Conservation (phyloP, 2,329 filamentous ascomycete genomes). For the Aureobasidium sp. region DNA sequence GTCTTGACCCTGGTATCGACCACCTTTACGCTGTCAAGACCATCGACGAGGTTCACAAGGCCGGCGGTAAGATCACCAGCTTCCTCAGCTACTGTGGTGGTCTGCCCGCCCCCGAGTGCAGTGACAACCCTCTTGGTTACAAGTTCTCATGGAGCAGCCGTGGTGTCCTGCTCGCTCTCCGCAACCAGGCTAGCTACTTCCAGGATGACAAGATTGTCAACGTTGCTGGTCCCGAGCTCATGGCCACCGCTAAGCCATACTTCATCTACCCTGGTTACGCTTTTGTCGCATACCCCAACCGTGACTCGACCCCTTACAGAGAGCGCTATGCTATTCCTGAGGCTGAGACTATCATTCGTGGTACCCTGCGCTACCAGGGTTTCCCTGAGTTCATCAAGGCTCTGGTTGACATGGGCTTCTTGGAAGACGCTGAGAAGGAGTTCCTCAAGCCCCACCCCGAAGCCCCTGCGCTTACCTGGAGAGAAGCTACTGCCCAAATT, state of each 20-base stretch:
- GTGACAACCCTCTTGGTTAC: constrained; percentile 86
- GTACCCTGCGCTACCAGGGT: constrained; percentile 77
- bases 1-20: constrained; percentile 65
- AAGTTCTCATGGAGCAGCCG: constrained; percentile 75
- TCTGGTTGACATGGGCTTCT: constrained; percentile 84
- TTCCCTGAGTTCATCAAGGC: constrained; percentile 87
- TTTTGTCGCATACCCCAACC: constrained; percentile 89
- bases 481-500: constrained; percentile 73
- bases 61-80: constrained; percentile 73
- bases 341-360: constrained; percentile 76
- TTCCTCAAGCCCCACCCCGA: constrained; percentile 53
- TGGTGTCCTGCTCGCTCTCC: constrained; percentile 78
- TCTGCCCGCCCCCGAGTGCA: constrained; percentile 59
- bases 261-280: constrained; percentile 81
- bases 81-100: constrained; percentile 86
- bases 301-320: constrained; percentile 79
- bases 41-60: constrained; percentile 79
- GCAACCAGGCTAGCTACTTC: constrained; percentile 79
- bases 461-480: constrained; percentile 56
- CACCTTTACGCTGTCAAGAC: constrained; percentile 78
- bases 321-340: constrained; percentile 90
- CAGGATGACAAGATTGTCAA: constrained; percentile 66
- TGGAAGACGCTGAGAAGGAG: constrained; percentile 61
- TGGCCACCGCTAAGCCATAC: constrained; percentile 84
- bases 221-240: constrained; percentile 46